Evolutionary conservation across 1,284 basidiomycete genomes (phyloP).

Genomic region (Takashimella tepidaria): DNA sequence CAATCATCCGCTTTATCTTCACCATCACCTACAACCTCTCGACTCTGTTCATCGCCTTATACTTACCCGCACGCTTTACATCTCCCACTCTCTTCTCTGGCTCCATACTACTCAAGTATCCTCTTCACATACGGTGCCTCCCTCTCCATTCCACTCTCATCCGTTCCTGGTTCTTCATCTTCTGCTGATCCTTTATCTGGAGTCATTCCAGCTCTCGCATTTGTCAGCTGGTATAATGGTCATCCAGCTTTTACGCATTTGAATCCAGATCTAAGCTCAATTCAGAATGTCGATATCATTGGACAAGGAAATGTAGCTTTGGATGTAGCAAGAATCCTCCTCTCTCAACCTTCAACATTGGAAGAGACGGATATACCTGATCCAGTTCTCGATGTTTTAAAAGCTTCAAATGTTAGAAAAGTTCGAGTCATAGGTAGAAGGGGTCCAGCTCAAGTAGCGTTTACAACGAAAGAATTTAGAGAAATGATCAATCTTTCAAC

Average conservation of each 20-base stretch:
- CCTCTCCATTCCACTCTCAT: conserved; percentile 40
- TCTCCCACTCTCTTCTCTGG: conserved; percentile 44
- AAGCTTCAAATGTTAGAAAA: conserved; percentile 54
- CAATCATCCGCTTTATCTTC: conserved; percentile 22
- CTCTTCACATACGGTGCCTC: conserved; percentile 52
- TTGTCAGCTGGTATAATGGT: conserved; percentile 97
- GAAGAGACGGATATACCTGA: conserved; percentile 74
- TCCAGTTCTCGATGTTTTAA: conserved; percentile 65
- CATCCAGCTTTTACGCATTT: conserved; percentile 63
- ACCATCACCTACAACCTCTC: conserved; percentile 8
- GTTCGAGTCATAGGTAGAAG: conserved; percentile 81
- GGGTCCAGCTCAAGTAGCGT: conserved; percentile 83
- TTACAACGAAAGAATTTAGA: conserved; percentile 89
- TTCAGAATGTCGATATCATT: conserved; percentile 73
- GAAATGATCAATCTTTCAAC: conserved; percentile 79
- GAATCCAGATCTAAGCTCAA: conserved; percentile 52
- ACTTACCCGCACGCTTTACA: conserved; percentile 48
- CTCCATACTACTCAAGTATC: conserved; percentile 50
- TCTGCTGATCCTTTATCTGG: conserved; percentile 51
- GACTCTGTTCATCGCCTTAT: conserved; percentile 31
- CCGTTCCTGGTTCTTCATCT: conserved; percentile 54
- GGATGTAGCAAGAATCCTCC: conserved; percentile 85
- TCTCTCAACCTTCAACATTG: conserved; percentile 61
- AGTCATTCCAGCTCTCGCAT: conserved; percentile 71
- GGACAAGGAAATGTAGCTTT: conserved; percentile 96